Evolutionary conservation across 352 stramenopile genomes (phyloP).

Genomic region (Aphanomyces invadans): DNA sequence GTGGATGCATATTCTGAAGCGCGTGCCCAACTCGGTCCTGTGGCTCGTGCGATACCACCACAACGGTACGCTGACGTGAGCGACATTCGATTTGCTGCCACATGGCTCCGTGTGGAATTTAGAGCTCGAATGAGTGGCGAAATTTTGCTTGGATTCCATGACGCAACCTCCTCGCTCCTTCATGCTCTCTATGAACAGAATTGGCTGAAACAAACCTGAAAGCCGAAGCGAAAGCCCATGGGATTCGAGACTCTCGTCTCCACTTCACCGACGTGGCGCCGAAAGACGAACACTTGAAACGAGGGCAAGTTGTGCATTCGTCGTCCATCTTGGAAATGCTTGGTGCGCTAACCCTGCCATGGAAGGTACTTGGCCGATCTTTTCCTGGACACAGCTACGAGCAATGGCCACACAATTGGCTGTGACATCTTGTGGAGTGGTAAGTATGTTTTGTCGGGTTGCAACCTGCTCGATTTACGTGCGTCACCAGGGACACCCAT

Average conservation of each 20-base stretch:
- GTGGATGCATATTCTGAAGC: conserved; percentile 91
- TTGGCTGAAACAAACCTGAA: conserved; percentile 79
- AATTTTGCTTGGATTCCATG: too few species aligned
- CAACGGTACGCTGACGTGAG: too few species aligned
- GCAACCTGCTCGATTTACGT: neutral
- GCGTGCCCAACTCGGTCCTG: conserved; percentile 85
- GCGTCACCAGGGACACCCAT: conserved; percentile 61
- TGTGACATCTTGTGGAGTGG: conserved; percentile 89
- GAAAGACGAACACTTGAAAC: conserved; percentile 87
- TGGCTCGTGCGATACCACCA: conserved; percentile 87
- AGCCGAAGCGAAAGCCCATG: conserved; percentile 62
- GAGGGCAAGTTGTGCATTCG: conserved; percentile 66
- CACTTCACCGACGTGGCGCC: conserved; percentile 81
- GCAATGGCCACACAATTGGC: conserved; percentile 87
- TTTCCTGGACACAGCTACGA: conserved; percentile 88
- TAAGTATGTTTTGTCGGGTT: neutral
- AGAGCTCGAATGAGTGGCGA: too few species aligned
- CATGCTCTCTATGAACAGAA: neutral
- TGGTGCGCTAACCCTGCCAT: neutral
- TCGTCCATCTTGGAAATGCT: neutral
- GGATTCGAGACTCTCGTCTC: conserved; percentile 57
- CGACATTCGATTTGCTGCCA: too few species aligned
- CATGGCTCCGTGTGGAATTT: too few species aligned
- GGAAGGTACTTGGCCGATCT: conserved; percentile 68
- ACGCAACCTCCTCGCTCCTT: neutral